Base-by-base conservation (phyloP, 2,329 filamentous ascomycete species). In the Apiospora phragmitis region DNA sequence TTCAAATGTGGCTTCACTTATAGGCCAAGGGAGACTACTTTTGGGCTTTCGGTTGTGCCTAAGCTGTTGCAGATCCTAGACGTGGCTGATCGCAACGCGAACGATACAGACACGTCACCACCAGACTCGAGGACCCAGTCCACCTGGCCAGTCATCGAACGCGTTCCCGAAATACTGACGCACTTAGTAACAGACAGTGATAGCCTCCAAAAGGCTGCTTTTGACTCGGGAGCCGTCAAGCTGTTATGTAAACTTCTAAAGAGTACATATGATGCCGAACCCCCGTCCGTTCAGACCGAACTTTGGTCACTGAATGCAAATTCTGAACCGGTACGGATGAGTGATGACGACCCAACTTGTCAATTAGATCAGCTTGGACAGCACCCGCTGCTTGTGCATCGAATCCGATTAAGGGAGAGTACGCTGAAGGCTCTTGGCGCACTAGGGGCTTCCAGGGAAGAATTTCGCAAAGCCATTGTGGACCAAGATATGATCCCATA, bases 401-500 rank as follows among this genome's bases (percentile, higher is more conserved):
- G 91, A 32, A 91, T 95, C 80, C 91, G 87, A 75, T 88, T 94
- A 74, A 90, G 96, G 69, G 93, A 95, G 80, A 91, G 89, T 67
- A 89, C 91, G 1, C 83, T 98, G 24, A 91, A 91, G 76, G 94
- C 94, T 1, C 84, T 98, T 70, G 93, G 93, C n/a, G 92, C 94
- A 2, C 85, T 98, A 68, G 90, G 93, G 1, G 90, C 93, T 3
- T 92, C 92, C 75, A 94, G 94, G 76, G 94, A 98, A 75, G 90
- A 93, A 32, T 94, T 95, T 77, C 88, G 95, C 59, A 97, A 97
- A 78, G 87, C 88, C 0, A 88, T 98, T 65, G 92, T 96, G 68
- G 92, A 95, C 32, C 90, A 93, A 75, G 94, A 94, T n/a, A 89
- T 93, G 67, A 87, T 97, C 62, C 88, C 90, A 0, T 94, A 92